These are phyloP conservation scores for Leishmania lainsoni DNA, from an alignment of 208 protist species.

Conservation along the genomic window DNA sequence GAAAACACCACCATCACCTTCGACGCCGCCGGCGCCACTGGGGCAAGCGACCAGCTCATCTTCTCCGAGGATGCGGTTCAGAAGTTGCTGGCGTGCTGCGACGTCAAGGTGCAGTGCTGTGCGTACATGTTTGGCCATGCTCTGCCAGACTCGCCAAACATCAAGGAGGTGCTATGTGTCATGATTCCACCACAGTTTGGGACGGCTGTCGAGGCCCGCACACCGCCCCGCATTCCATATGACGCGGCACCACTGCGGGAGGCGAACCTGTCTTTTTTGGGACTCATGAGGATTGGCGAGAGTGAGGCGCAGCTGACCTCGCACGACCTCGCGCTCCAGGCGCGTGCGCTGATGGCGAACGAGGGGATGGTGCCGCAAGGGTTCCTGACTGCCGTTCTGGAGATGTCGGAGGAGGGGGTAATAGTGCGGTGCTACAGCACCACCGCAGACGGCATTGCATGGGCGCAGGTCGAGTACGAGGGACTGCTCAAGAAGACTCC, in stretches of 20 bases:
- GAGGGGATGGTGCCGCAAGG: conserved; percentile 49
- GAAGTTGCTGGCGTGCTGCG: conserved; percentile 75
- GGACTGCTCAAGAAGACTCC: conserved; percentile 57
- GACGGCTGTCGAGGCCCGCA: conserved; percentile 64
- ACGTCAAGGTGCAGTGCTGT: conserved; percentile 84
- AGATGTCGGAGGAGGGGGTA: conserved; percentile 70
- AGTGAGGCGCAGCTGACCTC: conserved; percentile 69
- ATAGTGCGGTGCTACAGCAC: conserved; percentile 77
- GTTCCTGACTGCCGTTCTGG: conserved; percentile 50
- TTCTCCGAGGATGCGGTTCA: conserved; percentile 79
- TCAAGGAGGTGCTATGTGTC: conserved; percentile 88
- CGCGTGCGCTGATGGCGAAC: conserved; percentile 69
- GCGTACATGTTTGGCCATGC: conserved; percentile 89
- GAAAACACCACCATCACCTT: conserved; percentile 68
- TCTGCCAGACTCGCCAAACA: conserved; percentile 78
- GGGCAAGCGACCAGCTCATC: conserved; percentile 82
- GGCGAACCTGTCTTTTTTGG: conserved; percentile 78
- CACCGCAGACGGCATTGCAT: conserved; percentile 79
- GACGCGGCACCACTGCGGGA: conserved; percentile 58
- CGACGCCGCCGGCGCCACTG: conserved; percentile 60
- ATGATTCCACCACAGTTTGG: conserved; percentile 88
- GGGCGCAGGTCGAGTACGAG: conserved; percentile 62
- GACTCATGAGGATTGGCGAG: conserved; percentile 73
- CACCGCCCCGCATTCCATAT: conserved; percentile 68
- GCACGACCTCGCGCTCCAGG: conserved; percentile 83